Base-by-base conservation (phyloP, 164 flowering plant genomes). In the Warburgia ugandensis region DNA sequence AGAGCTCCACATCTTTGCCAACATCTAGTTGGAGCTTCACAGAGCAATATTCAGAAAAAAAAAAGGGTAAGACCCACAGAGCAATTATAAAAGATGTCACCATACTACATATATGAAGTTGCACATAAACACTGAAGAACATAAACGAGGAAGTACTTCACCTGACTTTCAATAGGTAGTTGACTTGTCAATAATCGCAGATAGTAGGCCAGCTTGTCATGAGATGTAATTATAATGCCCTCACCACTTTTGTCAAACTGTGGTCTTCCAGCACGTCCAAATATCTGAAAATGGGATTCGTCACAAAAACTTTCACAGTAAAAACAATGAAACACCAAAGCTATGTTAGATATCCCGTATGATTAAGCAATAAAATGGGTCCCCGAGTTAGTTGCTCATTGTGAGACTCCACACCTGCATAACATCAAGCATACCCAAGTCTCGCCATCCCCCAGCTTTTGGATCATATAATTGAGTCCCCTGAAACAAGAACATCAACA, bases 151-250 rank as follows among this genome's bases (percentile, higher is more conserved):
- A 17, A 17, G 23, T 16, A 42, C 4, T 25, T 72, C n/a, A 94
- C 99, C 96, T 94, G 99, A 75, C 99, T 94, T 68, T 94, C 99
- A 17, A 94, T 94, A 14, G 99, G 99, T 13, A 94, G 96, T 70
- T 94, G 99, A 74, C 86, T 82, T 4, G 97, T 94, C 46, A 94
- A 56, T 52, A 94, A 59, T 19, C 97, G 77, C 50, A 94, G 58
- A 77, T 89, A 94, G 70, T 89, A 73, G 14, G 97, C 86, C 55
- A 94, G 77, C 59, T 89, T 94, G 47, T 94, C 96, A 69, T 94
- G 97, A 54, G 88, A 69, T 21, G 99, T 94, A 25, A 94, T 89
- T 44, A 94, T 89, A 56, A 94, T 94, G 52, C 99, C 97, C 69
- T 94, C 99, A 53, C 99, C 99, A 72, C 99, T 89, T 72, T 78